Evolutionary conservation across 106 monocot genomes (phyloP).

Genomic region (Acorus calamus): DNA sequence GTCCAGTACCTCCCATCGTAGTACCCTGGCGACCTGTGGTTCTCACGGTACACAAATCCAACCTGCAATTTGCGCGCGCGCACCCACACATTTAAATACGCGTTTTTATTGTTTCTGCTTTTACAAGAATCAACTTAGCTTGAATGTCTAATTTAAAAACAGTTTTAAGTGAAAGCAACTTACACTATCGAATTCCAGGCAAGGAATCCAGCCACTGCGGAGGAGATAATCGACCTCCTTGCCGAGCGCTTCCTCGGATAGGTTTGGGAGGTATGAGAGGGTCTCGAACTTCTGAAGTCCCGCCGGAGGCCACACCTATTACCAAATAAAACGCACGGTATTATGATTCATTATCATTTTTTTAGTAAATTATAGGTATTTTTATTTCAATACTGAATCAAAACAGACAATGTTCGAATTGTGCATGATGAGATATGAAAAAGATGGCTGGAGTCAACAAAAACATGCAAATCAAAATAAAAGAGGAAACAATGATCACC

Average conservation of each 20-base stretch:
- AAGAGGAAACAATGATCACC: too few species aligned
- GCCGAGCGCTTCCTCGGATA: constrained; percentile 1
- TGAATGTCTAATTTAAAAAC: background rate
- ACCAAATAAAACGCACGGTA: too few species aligned
- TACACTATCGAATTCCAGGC: constrained; percentile 6
- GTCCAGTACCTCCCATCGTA: constrained; percentile 34
- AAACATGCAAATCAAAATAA: too few species aligned
- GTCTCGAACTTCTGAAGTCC: constrained; percentile 26
- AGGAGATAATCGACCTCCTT: constrained; percentile 13
- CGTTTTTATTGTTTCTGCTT: too few species aligned
- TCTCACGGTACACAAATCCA: constrained; percentile 17
- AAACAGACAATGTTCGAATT: too few species aligned
- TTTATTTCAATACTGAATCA: too few species aligned
- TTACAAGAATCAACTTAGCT: too few species aligned
- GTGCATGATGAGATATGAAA: too few species aligned
- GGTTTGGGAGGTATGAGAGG: constrained; percentile 24
- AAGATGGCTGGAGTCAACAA: too few species aligned
- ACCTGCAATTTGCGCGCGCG: constrained; percentile 2
- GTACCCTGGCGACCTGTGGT: constrained; percentile 19
- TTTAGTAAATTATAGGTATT: too few species aligned
- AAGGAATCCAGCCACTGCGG: constrained; percentile 11
- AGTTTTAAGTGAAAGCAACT: too few species aligned
- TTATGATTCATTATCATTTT: too few species aligned
- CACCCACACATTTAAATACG: background rate
- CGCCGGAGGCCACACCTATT: constrained; percentile 19